Base-by-base conservation (phyloP, 768 basidiomycete species). In the Mycena rebaudengoi region DNA sequence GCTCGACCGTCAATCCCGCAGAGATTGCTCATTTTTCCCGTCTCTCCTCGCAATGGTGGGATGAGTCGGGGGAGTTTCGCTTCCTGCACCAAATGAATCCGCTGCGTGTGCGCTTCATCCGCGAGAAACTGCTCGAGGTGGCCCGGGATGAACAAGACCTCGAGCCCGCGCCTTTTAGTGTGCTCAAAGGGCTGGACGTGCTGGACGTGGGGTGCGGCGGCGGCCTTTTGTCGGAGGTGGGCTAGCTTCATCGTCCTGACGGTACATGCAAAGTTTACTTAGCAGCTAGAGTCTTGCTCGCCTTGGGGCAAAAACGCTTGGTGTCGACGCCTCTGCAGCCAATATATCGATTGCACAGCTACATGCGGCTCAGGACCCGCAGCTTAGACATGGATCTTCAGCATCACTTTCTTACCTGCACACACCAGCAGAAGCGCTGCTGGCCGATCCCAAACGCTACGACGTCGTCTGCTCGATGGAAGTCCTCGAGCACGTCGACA, bases 381-480 rank as follows among this genome's bases (percentile, higher is more conserved):
- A 78, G 37, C 81, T 97, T 20, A 55, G 35, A 7, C 60, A 53
- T 10, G 67, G 73, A 3, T 67, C 78, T 2, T 66, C 76, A n/a
- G 64, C 61, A 35, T 73, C 77, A 40, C 80, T 96, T 25, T 75
- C 80, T 0, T 99, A 98, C 78, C 78, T 86, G 8, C 88, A 93
- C 70, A 82, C 86, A 0, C 82, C 91, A 0, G 94, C 91, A 0
- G 96, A 98, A 72, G 82, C 82, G 1, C 83, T 99, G 4, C 77
- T 93, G 28, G 72, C 83, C 12, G 87, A 88, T 5, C 74, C 85
- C 14, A 83, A 83, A 68, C 86, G 86, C 52, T 99, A 91, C 73
- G 97, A 99, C 74, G 86, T 96, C 20, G 96, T 99, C 14, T 98
- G 95, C 73, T 92, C 96, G 11, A 94, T 99, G 94, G 98, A 99